phyloP scores from a whole-genome alignment of 2,329 filamentous ascomycete species.

The Penicillium corylophilum region DNA sequence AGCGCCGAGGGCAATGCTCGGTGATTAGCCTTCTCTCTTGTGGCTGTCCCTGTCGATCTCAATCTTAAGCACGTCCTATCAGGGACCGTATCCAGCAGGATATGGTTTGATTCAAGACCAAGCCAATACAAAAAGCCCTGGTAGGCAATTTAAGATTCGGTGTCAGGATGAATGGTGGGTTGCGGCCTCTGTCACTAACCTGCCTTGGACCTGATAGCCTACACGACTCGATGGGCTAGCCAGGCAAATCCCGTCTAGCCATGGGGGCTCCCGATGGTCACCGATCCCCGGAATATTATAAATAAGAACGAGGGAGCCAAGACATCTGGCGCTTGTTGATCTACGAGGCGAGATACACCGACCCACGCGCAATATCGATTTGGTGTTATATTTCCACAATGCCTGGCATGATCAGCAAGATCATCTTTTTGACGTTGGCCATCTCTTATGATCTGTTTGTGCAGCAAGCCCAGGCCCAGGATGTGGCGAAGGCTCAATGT shows the following conservation, averaged over 20 bases:
- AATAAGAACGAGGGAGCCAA: not conserved
- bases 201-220: not conserved
- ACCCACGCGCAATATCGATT: not conserved
- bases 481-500: conserved; percentile 2
- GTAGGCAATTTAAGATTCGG: not conserved
- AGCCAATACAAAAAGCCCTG: not conserved
- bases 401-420: not conserved
- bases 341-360: not conserved
- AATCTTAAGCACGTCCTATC: not conserved
- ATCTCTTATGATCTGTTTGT: not conserved
- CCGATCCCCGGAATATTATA: not conserved
- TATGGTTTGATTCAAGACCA: not conserved
- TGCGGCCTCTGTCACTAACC: not conserved
- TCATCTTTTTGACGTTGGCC: not conserved
- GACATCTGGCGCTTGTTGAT: not conserved
- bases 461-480: conserved; percentile 3
- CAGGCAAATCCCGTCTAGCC: not conserved
- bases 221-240: not conserved
- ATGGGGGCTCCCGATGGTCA: not conserved
- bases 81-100: not conserved
- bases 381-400: not conserved
- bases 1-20: not conserved
- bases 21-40: not conserved
- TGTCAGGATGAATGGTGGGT: not conserved
- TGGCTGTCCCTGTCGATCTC: not conserved